These are phyloP conservation scores for Dactylonectria estremocensis DNA, from an alignment of 2,329 filamentous ascomycete species.

Conservation along the genomic window DNA sequence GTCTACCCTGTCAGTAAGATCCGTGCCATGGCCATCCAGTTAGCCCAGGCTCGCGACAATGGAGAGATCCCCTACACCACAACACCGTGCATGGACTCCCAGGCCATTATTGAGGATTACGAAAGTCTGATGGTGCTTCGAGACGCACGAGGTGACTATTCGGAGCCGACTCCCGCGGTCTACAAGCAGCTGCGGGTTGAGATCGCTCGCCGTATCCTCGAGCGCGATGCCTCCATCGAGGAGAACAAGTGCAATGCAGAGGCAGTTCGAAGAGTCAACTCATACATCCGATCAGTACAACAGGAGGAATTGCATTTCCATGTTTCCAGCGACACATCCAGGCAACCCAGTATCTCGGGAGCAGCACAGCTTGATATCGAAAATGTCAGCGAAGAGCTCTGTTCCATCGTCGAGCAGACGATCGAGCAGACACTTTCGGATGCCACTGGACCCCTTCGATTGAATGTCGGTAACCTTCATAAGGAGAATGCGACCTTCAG, in stretches of 20 bases:
- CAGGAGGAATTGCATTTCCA: constrained; percentile 44
- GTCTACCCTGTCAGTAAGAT: constrained; percentile 41
- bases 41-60: constrained; percentile 52
- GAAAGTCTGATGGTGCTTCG: constrained; percentile 50
- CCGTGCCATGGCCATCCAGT: constrained; percentile 48
- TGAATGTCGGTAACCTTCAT: constrained; percentile 44
- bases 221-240: constrained; percentile 51
- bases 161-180: constrained; percentile 32
- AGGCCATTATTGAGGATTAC: constrained; percentile 52
- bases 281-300: constrained; percentile 46
- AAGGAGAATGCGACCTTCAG: constrained; percentile 32
- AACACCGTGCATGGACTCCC: constrained; percentile 44
- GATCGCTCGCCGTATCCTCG: constrained; percentile 53
- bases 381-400: constrained; percentile 44
- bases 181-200: constrained; percentile 50
- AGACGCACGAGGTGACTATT: constrained; percentile 38
- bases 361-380: constrained; percentile 24
- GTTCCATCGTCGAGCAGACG: constrained; percentile 49
- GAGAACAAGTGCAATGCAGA: constrained; percentile 39
- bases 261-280: constrained; percentile 42
- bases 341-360: constrained; percentile 3
- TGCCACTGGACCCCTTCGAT: constrained; percentile 49
- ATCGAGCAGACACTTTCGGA: constrained; percentile 53
- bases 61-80: constrained; percentile 52
- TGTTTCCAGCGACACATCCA: constrained; percentile 13